Evolutionary conservation across 2,329 filamentous ascomycete genomes (phyloP).

Genomic region (Colletotrichum horii): DNA sequence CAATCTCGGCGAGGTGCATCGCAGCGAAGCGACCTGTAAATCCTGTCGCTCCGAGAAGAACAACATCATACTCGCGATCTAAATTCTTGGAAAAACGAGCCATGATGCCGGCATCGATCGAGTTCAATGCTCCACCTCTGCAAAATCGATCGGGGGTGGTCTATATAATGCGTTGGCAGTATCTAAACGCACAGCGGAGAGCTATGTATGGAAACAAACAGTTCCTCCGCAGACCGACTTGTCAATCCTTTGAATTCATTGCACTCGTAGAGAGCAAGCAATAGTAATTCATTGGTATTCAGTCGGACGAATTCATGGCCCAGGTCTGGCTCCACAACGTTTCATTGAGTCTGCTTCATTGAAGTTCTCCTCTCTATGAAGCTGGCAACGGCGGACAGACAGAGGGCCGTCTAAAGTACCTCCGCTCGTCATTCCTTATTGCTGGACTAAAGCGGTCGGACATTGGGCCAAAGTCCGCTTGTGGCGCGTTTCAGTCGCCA

Average conservation of each 20-base stretch:
- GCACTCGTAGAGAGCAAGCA: neutral
- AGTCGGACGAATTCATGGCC: neutral
- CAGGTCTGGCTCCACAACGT: neutral
- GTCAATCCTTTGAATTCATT: neutral
- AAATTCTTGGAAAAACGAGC: neutral
- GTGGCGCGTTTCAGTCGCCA: neutral
- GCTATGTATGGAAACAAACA: neutral
- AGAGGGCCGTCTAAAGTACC: neutral
- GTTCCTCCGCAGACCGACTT: neutral
- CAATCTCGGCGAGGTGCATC: neutral
- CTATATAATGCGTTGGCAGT: neutral
- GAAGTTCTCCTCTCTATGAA: neutral
- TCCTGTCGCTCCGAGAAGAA: neutral
- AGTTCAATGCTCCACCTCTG: neutral
- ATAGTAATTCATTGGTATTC: neutral
- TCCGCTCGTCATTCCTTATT: neutral
- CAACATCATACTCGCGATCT: neutral
- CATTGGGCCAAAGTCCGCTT: neutral
- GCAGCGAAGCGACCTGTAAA: neutral
- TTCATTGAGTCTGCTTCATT: neutral
- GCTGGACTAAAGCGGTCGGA: neutral
- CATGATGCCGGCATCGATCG: neutral
- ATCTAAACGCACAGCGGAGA: neutral
- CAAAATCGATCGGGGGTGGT: neutral
- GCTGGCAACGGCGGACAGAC: neutral